phyloP scores from a whole-genome alignment of 495 filamentous ascomycete species.

The Penicillium paxilli region DNA sequence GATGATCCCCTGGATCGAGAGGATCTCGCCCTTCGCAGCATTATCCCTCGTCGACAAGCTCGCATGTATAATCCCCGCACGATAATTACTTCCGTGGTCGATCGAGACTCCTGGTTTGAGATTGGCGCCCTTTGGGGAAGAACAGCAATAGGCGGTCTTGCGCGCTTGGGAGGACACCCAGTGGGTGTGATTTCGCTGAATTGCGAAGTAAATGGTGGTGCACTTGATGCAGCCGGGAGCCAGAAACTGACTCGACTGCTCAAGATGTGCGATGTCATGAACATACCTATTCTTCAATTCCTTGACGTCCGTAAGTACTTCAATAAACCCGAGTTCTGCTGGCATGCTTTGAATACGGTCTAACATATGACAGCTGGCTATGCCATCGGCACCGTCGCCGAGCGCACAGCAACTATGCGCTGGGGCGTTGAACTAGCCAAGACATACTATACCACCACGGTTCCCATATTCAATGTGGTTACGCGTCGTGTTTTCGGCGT shows the following conservation, averaged over 20 bases:
- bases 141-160: conserved; percentile 59
- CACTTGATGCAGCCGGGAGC: conserved; percentile 57
- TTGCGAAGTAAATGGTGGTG: conserved; percentile 61
- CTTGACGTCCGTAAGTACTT: conserved; percentile 53
- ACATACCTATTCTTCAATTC: conserved; percentile 62
- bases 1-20: conserved; percentile 48
- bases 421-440: conserved; percentile 60
- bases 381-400: conserved; percentile 61
- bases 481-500: conserved; percentile 59
- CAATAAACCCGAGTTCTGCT: neutral
- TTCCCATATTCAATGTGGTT: conserved; percentile 60
- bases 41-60: conserved; percentile 56
- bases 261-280: conserved; percentile 65
- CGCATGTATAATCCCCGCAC: conserved; percentile 61
- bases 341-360: neutral
- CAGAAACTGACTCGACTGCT: conserved; percentile 59
- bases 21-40: conserved; percentile 49
- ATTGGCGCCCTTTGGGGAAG: conserved; percentile 63
- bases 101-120: conserved; percentile 58
- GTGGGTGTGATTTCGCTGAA: conserved; percentile 58
- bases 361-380: conserved; percentile 47
- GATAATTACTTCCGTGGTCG: conserved; percentile 57
- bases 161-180: conserved; percentile 53
- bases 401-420: conserved; percentile 62
- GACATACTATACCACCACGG: conserved; percentile 59